Conservation (phyloP, 139 green algal species). For the Tetradesmus obliquus region DNA sequence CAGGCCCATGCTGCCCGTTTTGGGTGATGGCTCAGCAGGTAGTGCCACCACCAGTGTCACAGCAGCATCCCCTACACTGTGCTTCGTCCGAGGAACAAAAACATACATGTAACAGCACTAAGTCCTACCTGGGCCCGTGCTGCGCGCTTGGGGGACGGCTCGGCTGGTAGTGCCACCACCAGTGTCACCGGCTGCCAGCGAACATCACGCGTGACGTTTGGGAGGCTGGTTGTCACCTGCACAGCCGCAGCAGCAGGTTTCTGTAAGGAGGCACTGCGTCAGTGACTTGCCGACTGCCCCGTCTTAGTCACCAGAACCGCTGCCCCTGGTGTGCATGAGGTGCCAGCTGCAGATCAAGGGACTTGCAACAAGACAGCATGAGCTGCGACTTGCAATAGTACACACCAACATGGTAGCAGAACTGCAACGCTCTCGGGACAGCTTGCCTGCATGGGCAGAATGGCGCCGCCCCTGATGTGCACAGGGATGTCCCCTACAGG, state of each 20-base stretch:
- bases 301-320: no score
- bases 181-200: slow-evolving; percentile 49
- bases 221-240: neutral
- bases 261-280: no score
- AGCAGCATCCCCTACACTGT: neutral
- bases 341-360: no score
- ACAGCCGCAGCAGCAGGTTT: neutral
- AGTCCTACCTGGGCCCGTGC: neutral
- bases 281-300: no score
- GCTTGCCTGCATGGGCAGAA: slow-evolving; percentile 61
- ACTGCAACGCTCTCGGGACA: no score
- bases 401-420: no score
- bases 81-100: no score
- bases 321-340: no score
- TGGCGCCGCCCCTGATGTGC: slow-evolving; percentile 58
- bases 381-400: no score
- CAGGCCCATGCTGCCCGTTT: neutral
- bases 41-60: neutral
- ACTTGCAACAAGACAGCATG: no score
- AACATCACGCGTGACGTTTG: neutral
- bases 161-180: slow-evolving; percentile 49
- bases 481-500: slow-evolving; percentile 57
- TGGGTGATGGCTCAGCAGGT: neutral
- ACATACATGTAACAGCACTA: no score
- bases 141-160: neutral